A percentile compares a stretch with the other conserved stretches of the same genome.
Conservation (phyloP, 2,329 filamentous ascomycete genomes). For the Clarireedia monteithiana region DNA sequence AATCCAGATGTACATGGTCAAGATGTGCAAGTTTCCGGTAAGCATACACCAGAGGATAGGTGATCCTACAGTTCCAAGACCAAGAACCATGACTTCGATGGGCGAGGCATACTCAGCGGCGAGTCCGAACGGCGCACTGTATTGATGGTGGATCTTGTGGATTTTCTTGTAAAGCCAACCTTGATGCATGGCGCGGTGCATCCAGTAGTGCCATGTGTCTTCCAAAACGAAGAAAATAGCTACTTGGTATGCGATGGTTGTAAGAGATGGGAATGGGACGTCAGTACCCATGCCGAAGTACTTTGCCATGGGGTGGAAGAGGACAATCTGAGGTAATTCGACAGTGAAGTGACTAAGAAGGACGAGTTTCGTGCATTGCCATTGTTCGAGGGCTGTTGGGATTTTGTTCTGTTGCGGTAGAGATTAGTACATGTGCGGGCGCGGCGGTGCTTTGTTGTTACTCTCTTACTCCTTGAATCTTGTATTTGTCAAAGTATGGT, state of each 20-base stretch:
- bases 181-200: conserved; percentile 87
- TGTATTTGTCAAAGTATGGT: conserved; percentile 84
- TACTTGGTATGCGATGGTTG: conserved; percentile 87
- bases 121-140: conserved; percentile 93
- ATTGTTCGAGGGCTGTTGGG: conserved; percentile 88
- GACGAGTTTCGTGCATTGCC: conserved; percentile 86
- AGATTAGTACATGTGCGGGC: not conserved
- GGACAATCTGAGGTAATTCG: conserved; percentile 96
- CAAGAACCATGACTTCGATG: conserved; percentile 92
- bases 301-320: conserved; percentile 95
- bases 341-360: conserved; percentile 95
- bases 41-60: conserved; percentile 79
- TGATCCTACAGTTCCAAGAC: conserved; percentile 73
- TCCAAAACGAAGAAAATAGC: conserved; percentile 91
- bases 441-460: not conserved
- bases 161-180: conserved; percentile 92
- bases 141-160: conserved; percentile 99
- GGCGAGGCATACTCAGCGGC: conserved; percentile 97
- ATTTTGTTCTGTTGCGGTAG: conserved; percentile 51
- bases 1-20: conserved; percentile 99
- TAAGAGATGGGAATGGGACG: conserved; percentile 79
- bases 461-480: conserved; percentile 61
- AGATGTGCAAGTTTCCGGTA: conserved; percentile 81
- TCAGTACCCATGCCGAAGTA: conserved; percentile 82
- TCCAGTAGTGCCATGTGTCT: conserved; percentile 98